phyloP scores from a whole-genome alignment of 1,284 basidiomycete species.

The Abortiporus biennis region DNA sequence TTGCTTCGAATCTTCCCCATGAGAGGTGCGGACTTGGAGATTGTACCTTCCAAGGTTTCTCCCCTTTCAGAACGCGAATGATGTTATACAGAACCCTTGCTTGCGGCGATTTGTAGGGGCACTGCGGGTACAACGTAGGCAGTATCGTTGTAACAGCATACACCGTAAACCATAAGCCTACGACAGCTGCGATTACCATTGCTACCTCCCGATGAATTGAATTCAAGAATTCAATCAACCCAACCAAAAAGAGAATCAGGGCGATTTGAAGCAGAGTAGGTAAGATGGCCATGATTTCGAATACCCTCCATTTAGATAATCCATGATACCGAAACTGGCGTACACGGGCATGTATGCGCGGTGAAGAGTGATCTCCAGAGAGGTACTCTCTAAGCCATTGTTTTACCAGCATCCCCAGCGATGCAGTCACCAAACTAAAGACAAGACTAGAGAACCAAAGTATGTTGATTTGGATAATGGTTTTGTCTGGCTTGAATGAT shows the following conservation, averaged over 20 bases:
- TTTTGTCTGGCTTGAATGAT: not conserved
- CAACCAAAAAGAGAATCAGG: conserved; percentile 14
- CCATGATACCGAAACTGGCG: conserved; percentile 18
- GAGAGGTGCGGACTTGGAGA: too few species aligned
- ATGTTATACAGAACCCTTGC: not conserved
- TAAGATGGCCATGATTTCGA: conserved; percentile 14
- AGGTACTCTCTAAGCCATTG: conserved; percentile 2
- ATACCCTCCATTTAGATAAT: conserved; percentile 17
- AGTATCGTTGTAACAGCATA: not conserved
- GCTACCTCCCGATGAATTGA: not conserved
- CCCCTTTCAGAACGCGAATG: too few species aligned
- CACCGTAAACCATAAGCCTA: too few species aligned
- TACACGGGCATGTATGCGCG: conserved; percentile 3
- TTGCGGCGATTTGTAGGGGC: not conserved
- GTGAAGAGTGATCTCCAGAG: not conserved
- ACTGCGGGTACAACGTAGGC: not conserved
- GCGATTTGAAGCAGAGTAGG: conserved; percentile 18
- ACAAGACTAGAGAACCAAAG: not conserved
- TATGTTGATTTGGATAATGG: not conserved
- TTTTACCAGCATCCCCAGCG: conserved; percentile 2
- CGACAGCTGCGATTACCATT: not conserved
- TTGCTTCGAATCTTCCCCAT: too few species aligned
- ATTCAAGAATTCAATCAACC: conserved; percentile 15
- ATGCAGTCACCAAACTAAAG: not conserved
- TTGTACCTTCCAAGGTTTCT: too few species aligned